These are phyloP conservation scores for Malbranchea zuffiana DNA, from an alignment of 2,329 filamentous ascomycete species.

Conservation along the genomic window DNA sequence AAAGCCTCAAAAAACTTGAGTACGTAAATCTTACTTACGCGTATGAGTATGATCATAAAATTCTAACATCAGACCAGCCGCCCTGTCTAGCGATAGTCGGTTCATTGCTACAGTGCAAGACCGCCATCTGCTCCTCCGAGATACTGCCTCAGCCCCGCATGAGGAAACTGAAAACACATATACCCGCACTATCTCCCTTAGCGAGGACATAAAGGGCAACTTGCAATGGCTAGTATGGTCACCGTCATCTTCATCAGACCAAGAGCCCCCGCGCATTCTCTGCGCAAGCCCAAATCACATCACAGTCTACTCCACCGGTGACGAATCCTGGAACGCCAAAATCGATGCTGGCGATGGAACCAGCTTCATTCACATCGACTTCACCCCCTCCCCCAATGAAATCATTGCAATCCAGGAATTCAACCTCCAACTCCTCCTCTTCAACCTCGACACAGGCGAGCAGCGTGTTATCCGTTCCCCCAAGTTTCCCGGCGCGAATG, in stretches of 20 bases:
- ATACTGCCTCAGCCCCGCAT: no score
- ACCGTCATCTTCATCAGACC: not conserved
- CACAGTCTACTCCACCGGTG: slow-evolving; percentile 28
- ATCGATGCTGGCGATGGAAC: slow-evolving; percentile 32
- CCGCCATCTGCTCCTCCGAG: slow-evolving; percentile 5
- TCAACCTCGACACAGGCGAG: slow-evolving; percentile 26
- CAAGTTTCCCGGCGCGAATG: slow-evolving; percentile 28
- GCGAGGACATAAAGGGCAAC: slow-evolving; percentile 7
- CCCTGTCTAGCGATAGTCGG: slow-evolving; percentile 8
- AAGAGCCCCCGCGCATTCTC: slow-evolving; percentile 21
- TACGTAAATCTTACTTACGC: no score
- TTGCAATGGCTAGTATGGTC: slow-evolving; percentile 12
- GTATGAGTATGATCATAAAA: no score
- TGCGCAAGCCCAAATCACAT: slow-evolving; percentile 27
- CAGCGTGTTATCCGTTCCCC: slow-evolving; percentile 32
- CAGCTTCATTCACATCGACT: slow-evolving; percentile 27
- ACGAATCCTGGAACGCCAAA: slow-evolving; percentile 28
- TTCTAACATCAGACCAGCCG: no score
- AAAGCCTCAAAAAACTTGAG: no score
- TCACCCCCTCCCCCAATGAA: slow-evolving; percentile 29
- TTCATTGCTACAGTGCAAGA: slow-evolving; percentile 9
- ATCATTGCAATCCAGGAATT: slow-evolving; percentile 31
- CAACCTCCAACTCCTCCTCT: slow-evolving; percentile 30
- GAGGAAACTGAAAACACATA: slow-evolving; percentile 1
- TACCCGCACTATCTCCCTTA: slow-evolving; percentile 5